phyloP scores from a whole-genome alignment of 805 yeast species.

The Wickerhamiella alocasiicola region DNA sequence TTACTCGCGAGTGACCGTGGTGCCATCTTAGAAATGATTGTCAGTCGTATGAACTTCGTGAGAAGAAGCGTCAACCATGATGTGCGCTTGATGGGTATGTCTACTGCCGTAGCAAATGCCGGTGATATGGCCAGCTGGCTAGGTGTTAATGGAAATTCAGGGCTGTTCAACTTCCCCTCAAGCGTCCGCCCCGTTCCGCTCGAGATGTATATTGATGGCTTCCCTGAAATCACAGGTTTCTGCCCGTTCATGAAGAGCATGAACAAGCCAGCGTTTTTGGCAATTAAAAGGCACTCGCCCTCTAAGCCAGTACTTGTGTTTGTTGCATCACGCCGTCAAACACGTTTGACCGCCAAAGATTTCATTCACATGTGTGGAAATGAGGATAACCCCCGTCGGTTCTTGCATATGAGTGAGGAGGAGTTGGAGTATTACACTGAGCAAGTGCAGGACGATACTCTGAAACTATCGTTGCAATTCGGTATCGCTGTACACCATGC shows the following conservation, averaged over 20 bases:
- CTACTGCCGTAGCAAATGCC: constrained; percentile 79
- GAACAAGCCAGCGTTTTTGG: constrained; percentile 87
- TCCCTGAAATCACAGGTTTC: constrained; percentile 68
- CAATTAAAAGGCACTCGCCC: constrained; percentile 85
- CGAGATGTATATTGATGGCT: constrained; percentile 79
- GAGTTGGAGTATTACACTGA: constrained; percentile 42
- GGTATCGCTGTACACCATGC: constrained; percentile 80
- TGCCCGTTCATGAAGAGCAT: constrained; percentile 76
- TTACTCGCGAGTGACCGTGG: constrained; percentile 76
- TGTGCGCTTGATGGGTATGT: constrained; percentile 60
- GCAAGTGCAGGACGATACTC: constrained; percentile 70
- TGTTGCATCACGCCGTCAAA: constrained; percentile 74
- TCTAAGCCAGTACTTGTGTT: constrained; percentile 71
- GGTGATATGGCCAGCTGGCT: constrained; percentile 80
- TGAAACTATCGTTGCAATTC: constrained; percentile 58
- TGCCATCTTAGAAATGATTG: constrained; percentile 78
- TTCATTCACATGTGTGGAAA: constrained; percentile 65
- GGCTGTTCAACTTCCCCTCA: constrained; percentile 67
- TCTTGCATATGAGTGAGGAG: constrained; percentile 49
- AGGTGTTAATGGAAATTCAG: constrained; percentile 43
- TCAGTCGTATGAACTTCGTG: constrained; percentile 71
- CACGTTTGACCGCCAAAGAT: constrained; percentile 68
- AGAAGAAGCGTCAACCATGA: constrained; percentile 48
- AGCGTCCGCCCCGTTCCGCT: constrained; percentile 78
- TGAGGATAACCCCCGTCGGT: constrained; percentile 65